Evolutionary conservation across 768 basidiomycete species (phyloP).

Genomic region (Podaxis mareebaensis): DNA sequence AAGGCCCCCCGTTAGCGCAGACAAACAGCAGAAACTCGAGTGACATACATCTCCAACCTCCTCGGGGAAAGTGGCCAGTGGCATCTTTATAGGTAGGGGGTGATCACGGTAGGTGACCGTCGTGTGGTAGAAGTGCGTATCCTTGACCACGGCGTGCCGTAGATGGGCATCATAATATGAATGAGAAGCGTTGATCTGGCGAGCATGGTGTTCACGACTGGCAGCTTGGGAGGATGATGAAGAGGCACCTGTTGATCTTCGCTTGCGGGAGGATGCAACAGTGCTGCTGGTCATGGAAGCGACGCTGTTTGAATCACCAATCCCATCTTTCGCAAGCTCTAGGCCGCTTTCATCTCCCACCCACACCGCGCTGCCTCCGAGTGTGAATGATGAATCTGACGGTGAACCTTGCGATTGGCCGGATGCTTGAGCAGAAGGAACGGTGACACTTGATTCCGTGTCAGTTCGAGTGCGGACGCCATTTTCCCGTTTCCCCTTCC

Average conservation of each 20-base stretch:
- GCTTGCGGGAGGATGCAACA: slow-evolving; percentile 44
- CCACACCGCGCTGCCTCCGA: slow-evolving; percentile 84
- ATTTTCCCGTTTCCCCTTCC: slow-evolving; percentile 34
- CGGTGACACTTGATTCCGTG: slow-evolving; percentile 37
- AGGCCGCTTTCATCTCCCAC: slow-evolving; percentile 72
- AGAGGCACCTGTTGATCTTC: slow-evolving; percentile 73
- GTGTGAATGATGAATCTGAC: slow-evolving; percentile 71
- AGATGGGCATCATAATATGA: slow-evolving; percentile 47
- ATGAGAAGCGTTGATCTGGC: slow-evolving; percentile 37
- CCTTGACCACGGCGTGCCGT: slow-evolving; percentile 60
- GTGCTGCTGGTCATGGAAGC: slow-evolving; percentile 41
- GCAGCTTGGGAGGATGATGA: slow-evolving; percentile 64
- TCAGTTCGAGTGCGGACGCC: slow-evolving; percentile 33
- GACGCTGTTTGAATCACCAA: slow-evolving; percentile 43
- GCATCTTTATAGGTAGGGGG: slow-evolving; percentile 87
- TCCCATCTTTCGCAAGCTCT: slow-evolving; percentile 47
- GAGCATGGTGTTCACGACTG: slow-evolving; percentile 40
- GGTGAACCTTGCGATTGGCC: slow-evolving; percentile 51
- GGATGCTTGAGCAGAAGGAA: slow-evolving; percentile 27
- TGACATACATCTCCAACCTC: slow-evolving; percentile 91
- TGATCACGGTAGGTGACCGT: slow-evolving; percentile 82
- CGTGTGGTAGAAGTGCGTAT: slow-evolving; percentile 95
- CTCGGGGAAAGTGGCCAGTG: slow-evolving; percentile 84
- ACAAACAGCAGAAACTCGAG: neutral
- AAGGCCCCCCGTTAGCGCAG: slow-evolving; percentile 2